These are phyloP conservation scores for Lepidium campestre DNA, from an alignment of 441 rosid species.

Conservation along the genomic window DNA sequence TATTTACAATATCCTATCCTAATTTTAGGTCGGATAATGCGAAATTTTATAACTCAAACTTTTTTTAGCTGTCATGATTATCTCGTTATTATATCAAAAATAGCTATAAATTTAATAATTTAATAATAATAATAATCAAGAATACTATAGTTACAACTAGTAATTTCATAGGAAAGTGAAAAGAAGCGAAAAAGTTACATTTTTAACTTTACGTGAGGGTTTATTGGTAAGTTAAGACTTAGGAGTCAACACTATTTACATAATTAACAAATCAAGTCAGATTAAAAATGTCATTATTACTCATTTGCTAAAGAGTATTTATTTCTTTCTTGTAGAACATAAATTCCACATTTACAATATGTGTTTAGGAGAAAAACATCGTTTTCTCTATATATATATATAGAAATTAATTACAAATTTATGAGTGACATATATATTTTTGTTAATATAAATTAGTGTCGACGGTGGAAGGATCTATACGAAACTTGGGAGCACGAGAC, in stretches of 20 bases:
- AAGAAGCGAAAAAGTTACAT: conserved; percentile 22
- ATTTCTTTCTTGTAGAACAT: neutral
- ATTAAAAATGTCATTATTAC: neutral
- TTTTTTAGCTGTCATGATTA: conserved; percentile 11
- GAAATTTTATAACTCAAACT: conserved; percentile 11
- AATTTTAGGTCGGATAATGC: conserved; percentile 22
- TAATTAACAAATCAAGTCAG: neutral
- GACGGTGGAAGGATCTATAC: conserved; percentile 19
- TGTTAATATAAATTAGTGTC: conserved; percentile 5
- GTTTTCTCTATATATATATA: no score
- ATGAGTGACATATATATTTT: neutral
- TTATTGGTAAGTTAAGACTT: neutral
- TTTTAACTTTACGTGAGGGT: conserved; percentile 24
- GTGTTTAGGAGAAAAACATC: no score
- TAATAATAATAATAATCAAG: neutral
- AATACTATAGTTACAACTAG: neutral
- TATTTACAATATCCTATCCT: conserved; percentile 22
- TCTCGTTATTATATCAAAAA: conserved; percentile 3
- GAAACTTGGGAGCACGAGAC: conserved; percentile 19
- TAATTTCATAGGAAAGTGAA: conserved; percentile 5
- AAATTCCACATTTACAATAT: neutral
- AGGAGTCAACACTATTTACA: conserved; percentile 7
- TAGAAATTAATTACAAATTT: neutral
- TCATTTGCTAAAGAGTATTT: neutral
- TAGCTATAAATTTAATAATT: neutral